These are phyloP conservation scores for Kwoniella shandongensis DNA, from an alignment of 768 basidiomycete species.

Conservation along the genomic window DNA sequence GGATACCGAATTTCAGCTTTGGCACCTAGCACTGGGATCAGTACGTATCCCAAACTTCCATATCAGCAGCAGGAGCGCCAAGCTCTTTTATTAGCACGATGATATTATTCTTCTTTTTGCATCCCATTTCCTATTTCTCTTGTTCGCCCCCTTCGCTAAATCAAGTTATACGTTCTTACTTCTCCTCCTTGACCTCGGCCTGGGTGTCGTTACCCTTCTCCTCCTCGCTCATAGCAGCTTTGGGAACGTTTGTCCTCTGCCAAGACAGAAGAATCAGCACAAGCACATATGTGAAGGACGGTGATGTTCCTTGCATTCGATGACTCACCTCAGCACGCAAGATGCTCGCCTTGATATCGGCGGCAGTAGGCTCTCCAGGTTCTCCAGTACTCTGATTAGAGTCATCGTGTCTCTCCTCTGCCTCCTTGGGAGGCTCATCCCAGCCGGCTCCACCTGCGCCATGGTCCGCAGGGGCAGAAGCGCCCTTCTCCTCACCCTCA, in stretches of 20 bases:
- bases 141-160: too few species aligned
- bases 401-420: not conserved
- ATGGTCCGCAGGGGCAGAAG: not conserved
- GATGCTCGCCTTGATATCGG: slow-evolving; percentile 15
- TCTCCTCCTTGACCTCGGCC: not conserved
- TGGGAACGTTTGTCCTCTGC: slow-evolving; percentile 23
- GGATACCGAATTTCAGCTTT: too few species aligned
- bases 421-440: slow-evolving; percentile 2
- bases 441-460: not conserved
- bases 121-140: too few species aligned
- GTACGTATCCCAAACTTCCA: too few species aligned
- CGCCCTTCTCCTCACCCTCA: not conserved
- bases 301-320: too few species aligned
- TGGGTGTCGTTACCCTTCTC: slow-evolving; percentile 13
- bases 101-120: too few species aligned
- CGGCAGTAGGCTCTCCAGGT: slow-evolving; percentile 10
- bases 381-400: slow-evolving; percentile 1
- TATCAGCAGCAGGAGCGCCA: too few species aligned
- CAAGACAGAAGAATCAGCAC: not conserved
- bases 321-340: slow-evolving; percentile 14
- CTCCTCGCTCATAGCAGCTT: slow-evolving; percentile 25
- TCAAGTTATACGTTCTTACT: not conserved
- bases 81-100: too few species aligned
- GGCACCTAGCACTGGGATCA: too few species aligned
- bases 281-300: not conserved